Evolutionary conservation across 129 eudicot species (phyloP), one percentile per base, ranked within the genome.

Genomic region (Flaveria robusta): DNA sequence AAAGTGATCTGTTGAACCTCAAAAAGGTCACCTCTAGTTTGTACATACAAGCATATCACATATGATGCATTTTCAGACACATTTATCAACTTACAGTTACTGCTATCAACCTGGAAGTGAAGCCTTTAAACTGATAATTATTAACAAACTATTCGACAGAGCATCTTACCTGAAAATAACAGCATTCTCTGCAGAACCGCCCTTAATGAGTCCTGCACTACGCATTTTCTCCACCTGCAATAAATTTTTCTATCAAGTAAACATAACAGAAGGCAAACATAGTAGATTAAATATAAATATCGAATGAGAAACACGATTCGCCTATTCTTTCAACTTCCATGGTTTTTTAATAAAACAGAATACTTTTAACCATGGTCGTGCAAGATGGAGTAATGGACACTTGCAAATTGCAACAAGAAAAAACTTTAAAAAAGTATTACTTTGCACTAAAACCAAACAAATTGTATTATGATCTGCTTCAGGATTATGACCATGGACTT

Each of bases 111-210:
- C 12, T 24, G 23, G 16, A 58, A 46, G 55, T 7, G 39, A 77
- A 68, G 63, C 47, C 3, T 47, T 68, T 23, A 43, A 77, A 22
- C 23, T 77, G 24, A 77, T 68, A 77, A 23, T 16, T 19, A 13
- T n/a, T n/a, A n/a, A n/a, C n/a, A 72, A 71, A 18, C 37, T 29
- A 50, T 23, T 45, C 47, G 55, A 23, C 37, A 68, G 70, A 55
- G 69, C 64, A 77, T 77, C 88, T 78, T 27, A 94, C 99, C 99
- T 91, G 81, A 96, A 94, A 79, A 89, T 83, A 77, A 95, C 87
- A 56, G 99, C 99, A 73, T 90, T 95, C 66, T 91, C 95, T 41
- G 81, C 45, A 15, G 97, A 89, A 55, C 99, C 99, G n/a, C 99
- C 99, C 74, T 87, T 87, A 37, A 91, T 95, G 65, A 95, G 93